These are phyloP conservation scores for Ogataea siamensis DNA, from an alignment of 805 yeast species.

Conservation along the genomic window DNA sequence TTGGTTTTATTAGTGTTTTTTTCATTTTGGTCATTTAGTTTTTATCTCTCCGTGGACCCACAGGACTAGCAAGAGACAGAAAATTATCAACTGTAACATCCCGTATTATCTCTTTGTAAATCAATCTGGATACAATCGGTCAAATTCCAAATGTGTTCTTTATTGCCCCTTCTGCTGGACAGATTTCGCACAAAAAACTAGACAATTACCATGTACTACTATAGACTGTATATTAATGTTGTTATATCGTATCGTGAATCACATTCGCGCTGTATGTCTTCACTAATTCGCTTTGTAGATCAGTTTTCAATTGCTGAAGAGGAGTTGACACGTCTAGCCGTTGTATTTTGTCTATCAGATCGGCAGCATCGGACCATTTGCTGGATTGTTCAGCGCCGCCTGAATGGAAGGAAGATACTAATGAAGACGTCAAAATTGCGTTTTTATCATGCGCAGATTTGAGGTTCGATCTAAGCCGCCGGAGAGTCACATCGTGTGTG, in stretches of 20 bases:
- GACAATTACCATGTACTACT: slow-evolving; percentile 8
- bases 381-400: too few relatives aligned
- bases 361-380: too few relatives aligned
- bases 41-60: slow-evolving; percentile 7
- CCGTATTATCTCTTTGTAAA: slow-evolving; percentile 11
- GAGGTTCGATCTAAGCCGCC: slow-evolving; percentile 7
- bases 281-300: slow-evolving; percentile 10
- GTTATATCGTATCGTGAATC: slow-evolving; percentile 1
- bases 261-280: slow-evolving; percentile 4
- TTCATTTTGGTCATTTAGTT: slow-evolving; percentile 12
- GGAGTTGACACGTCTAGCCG: slow-evolving; percentile 11
- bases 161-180: slow-evolving; percentile 1
- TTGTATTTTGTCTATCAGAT: slow-evolving; percentile 12
- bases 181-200: slow-evolving; percentile 1
- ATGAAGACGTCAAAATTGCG: slow-evolving; percentile 8
- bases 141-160: slow-evolving; percentile 4
- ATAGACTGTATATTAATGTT: slow-evolving; percentile 12
- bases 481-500: slow-evolving; percentile 15
- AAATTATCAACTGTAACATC: slow-evolving; percentile 11
- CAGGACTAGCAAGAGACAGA: slow-evolving; percentile 10
- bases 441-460: slow-evolving; percentile 11
- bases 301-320: slow-evolving; percentile 13
- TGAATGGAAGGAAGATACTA: slow-evolving; percentile 7
- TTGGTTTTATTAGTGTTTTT: slow-evolving; percentile 1
- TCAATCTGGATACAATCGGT: slow-evolving; percentile 10